These are phyloP conservation scores for Amylocystis lapponica DNA, from an alignment of 768 basidiomycete species.

Conservation along the genomic window DNA sequence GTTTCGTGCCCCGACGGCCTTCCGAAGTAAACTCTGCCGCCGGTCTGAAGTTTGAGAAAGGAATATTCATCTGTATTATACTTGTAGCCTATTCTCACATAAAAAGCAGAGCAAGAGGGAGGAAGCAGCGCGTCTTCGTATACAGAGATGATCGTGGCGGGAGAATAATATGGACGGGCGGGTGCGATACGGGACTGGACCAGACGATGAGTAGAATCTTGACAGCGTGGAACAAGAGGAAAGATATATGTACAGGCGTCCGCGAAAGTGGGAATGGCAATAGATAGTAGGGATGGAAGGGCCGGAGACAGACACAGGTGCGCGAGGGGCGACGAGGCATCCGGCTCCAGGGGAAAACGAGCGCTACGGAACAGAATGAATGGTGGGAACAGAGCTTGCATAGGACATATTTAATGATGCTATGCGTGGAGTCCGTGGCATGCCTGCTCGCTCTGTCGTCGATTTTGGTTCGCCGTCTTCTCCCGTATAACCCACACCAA, in stretches of 20 bases:
- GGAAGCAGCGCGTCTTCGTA: neutral
- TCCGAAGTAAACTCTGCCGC: no score
- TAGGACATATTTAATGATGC: neutral
- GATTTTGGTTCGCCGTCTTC: neutral
- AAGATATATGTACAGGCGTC: neutral
- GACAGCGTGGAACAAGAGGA: neutral
- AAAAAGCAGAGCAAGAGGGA: neutral
- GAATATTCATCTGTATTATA: neutral
- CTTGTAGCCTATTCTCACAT: constrained; percentile 1
- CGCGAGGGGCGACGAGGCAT: no score
- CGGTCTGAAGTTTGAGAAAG: no score
- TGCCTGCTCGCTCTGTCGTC: neutral
- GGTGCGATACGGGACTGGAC: neutral
- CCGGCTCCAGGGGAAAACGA: no score
- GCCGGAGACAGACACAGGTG: no score
- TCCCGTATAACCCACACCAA: neutral
- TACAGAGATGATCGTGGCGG: neutral
- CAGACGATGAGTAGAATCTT: neutral
- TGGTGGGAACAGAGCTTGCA: neutral
- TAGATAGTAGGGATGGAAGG: neutral
- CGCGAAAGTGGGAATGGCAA: neutral
- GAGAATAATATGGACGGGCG: neutral
- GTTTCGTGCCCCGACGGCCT: no score
- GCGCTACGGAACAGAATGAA: no score
- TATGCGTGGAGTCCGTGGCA: neutral